These are phyloP conservation scores for Epichloe sp. DNA, from an alignment of 2,329 filamentous ascomycete species.

Conservation along the genomic window DNA sequence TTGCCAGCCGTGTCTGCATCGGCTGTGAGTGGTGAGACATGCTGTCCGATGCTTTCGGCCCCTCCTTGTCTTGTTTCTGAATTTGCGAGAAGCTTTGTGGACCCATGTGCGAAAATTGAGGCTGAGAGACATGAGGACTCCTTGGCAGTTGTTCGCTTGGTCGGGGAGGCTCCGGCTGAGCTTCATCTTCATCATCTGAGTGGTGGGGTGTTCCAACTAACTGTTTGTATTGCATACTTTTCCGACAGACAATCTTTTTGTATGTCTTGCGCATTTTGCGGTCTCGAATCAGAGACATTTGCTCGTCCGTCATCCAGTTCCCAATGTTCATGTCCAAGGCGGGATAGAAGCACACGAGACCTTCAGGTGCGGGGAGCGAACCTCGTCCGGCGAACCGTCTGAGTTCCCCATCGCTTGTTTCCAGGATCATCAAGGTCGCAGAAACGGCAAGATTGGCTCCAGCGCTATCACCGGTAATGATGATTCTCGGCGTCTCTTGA, in stretches of 20 bases:
- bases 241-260: constrained; percentile 62
- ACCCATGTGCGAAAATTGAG: constrained; percentile 37
- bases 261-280: constrained; percentile 68
- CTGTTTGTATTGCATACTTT: constrained; percentile 79
- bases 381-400: constrained; percentile 23
- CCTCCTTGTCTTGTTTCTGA: constrained; percentile 5
- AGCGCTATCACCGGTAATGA: constrained; percentile 35
- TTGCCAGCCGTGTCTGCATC: constrained; percentile 76
- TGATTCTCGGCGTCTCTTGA: constrained; percentile 23
- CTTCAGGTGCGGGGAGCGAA: constrained; percentile 61
- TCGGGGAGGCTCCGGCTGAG: constrained; percentile 17
- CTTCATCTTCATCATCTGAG: constrained; percentile 59
- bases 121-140: constrained; percentile 23
- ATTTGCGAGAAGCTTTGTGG: constrained; percentile 19
- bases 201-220: constrained; percentile 72
- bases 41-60: constrained; percentile 11
- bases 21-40: constrained; percentile 41
- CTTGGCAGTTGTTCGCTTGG: constrained; percentile 7
- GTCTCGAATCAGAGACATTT: constrained; percentile 88
- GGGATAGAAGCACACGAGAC: constrained; percentile 77
- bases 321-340: constrained; percentile 93
- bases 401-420: constrained; percentile 43
- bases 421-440: constrained; percentile 78
- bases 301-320: constrained; percentile 98
- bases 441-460: constrained; percentile 44